Percentiles rank a stretch among this genome's conserved stretches.
phyloP scores from a whole-genome alignment of 306 rosid genomes.

The Glycine tomentella region DNA sequence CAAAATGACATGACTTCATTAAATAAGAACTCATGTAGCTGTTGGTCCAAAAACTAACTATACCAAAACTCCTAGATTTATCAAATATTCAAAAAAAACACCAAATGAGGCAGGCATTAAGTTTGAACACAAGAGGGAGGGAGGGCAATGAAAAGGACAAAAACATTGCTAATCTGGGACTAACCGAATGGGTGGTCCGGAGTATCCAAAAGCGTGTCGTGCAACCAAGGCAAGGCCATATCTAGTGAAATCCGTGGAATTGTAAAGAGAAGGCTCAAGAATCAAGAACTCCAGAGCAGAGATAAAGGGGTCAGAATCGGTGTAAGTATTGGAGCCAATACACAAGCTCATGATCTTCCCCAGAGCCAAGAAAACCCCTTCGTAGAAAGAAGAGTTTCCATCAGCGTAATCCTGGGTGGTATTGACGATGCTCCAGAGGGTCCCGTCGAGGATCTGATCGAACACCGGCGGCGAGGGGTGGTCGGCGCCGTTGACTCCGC shows the following conservation, averaged over 20 bases:
- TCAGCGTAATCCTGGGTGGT: conserved; percentile 68
- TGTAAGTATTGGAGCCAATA: conserved; percentile 71
- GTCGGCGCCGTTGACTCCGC: conserved; percentile 60
- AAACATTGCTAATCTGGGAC: background rate
- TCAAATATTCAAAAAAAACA: background rate
- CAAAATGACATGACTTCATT: background rate
- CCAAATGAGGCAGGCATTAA: too few relatives aligned
- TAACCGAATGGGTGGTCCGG: conserved; percentile 71
- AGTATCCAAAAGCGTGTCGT: conserved; percentile 71
- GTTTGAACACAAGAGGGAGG: background rate
- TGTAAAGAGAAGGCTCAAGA: conserved; percentile 66
- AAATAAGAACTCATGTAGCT: background rate
- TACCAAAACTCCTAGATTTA: background rate
- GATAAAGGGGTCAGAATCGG: conserved; percentile 87
- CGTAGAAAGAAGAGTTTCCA: conserved; percentile 58
- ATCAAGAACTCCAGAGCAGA: conserved; percentile 79
- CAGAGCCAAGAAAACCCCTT: conserved; percentile 75
- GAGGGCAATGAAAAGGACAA: background rate
- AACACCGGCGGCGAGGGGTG: conserved; percentile 76
- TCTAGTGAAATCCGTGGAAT: conserved; percentile 67
- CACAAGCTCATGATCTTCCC: conserved; percentile 73
- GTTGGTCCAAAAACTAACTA: background rate
- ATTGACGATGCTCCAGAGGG: conserved; percentile 79
- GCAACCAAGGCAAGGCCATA: conserved; percentile 63
- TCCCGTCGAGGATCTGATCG: conserved; percentile 91